Percentiles rank a stretch among this genome's conserved stretches.
Conservation (phyloP, 768 basidiomycete species). For the Amanita fuliginea region DNA sequence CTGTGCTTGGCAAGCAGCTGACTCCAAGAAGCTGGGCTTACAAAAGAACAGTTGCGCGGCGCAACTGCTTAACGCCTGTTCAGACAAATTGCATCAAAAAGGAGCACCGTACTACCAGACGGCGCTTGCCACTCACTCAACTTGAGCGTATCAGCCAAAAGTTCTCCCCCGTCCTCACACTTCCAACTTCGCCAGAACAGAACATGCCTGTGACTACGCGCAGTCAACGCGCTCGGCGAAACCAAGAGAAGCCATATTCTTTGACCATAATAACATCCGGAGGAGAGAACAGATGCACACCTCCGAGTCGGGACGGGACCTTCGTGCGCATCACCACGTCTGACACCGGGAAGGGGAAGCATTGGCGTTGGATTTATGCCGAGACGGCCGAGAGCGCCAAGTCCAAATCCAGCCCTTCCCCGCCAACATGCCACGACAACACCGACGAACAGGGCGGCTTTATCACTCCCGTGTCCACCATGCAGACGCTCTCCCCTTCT, state of each 20-base stretch:
- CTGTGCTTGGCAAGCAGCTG: background rate
- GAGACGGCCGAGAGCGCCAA: background rate
- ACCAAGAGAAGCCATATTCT: background rate
- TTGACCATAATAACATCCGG: background rate
- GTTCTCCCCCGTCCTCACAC: too few relatives aligned
- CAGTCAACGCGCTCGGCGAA: background rate
- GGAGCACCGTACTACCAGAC: background rate
- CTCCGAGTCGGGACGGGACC: background rate
- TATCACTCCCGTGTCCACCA: background rate
- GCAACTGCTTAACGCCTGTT: background rate
- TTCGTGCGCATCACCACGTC: background rate
- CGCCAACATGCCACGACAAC: background rate
- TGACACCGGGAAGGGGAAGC: constrained; percentile 2
- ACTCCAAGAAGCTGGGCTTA: background rate
- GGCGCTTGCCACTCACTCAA: background rate
- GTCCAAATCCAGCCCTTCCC: background rate
- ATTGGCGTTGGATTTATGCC: constrained; percentile 2
- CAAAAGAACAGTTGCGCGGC: background rate
- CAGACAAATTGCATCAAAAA: background rate
- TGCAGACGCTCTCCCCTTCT: background rate
- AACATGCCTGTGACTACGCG: background rate
- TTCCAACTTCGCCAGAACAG: background rate
- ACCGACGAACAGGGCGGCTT: background rate
- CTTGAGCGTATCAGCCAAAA: background rate
- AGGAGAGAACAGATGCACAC: background rate